Evolutionary conservation across 169 alveolate species (phyloP), one percentile per base, ranked within the genome.

Genomic region (Plasmodium gallinaceum): DNA sequence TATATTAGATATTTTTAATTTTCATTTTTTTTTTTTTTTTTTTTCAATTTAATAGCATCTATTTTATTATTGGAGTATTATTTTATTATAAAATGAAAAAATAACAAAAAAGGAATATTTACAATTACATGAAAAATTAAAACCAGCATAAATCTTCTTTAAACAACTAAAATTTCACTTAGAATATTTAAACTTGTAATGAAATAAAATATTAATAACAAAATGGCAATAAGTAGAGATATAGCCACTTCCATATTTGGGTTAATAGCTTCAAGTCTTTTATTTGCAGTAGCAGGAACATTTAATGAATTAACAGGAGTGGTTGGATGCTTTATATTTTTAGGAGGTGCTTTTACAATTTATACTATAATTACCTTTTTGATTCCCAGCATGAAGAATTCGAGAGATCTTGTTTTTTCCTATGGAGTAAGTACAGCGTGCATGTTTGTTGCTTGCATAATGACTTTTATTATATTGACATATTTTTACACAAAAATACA

Each of bases 331-430:
- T 66, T 64, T 60, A 24, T 24, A 14, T 64, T 64, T 62, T 2
- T 78, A 48, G 76, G 78, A 8, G 14, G 24, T 12, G 39, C 18
- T 64, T 8, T 78, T 14, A 26, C 54, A 12, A 9, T 20, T 3
- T 78, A 78, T 69, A 78, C 78, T 7, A 64, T 78, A 64, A 10
- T 78, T 26, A 58, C 88, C n/a, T 74, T 74, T 43, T 42, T 78
- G 32, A 52, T 78, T 26, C 70, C 75, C 7, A 78, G 14, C 12
- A 78, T 69, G 46, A 64, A 78, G 48, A 65, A 65, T 7, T 78
- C 89, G 32, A 64, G 74, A 46, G 74, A 78, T 65, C 64, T 64
- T 78, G 70, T 78, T 42, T 51, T 78, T 22, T 78, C 89, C 0
- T 78, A 78, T 70, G 89, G 60, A 48, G 72, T 65, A 7, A 46